Conservation (phyloP, 1,139 yeast species). For the Pichia sp. region DNA sequence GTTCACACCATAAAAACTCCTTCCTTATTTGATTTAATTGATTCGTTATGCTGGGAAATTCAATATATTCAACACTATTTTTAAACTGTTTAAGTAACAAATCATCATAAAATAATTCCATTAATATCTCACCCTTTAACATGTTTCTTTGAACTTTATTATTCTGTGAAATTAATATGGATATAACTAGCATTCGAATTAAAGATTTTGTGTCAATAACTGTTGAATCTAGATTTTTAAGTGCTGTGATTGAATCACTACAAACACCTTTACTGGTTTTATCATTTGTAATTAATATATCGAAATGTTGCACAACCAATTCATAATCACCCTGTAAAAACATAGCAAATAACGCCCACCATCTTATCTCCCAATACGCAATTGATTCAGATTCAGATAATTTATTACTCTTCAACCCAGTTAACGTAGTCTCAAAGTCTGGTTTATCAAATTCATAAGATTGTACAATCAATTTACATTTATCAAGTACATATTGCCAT, state of each 20-base stretch:
- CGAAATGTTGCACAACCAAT: conserved; percentile 3
- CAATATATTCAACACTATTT: neutral
- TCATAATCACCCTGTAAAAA: conserved; percentile 13
- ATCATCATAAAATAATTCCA: conserved; percentile 9
- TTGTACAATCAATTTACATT: conserved; percentile 8
- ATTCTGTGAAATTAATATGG: conserved; percentile 1
- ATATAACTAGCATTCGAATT: conserved; percentile 2
- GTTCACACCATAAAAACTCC: conserved; percentile 5
- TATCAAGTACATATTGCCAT: conserved; percentile 10
- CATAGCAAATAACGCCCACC: conserved; percentile 12
- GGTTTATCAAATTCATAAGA: conserved; percentile 1
- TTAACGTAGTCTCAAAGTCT: too few species aligned
- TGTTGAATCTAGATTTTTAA: neutral
- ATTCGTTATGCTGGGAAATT: neutral
- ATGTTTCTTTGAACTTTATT: neutral
- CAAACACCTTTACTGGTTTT: neutral
- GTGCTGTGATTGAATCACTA: conserved; percentile 3
- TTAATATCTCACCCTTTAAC: neutral
- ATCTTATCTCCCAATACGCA: conserved; percentile 14
- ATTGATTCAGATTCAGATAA: conserved; percentile 10
- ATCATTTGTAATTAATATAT: neutral
- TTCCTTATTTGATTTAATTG: neutral
- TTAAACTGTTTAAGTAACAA: neutral
- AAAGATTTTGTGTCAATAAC: conserved; percentile 8
- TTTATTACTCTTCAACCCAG: neutral